These are phyloP conservation scores for Solanum chmielewskii DNA, from an alignment of 257 asterid genomes.

Conservation along the genomic window DNA sequence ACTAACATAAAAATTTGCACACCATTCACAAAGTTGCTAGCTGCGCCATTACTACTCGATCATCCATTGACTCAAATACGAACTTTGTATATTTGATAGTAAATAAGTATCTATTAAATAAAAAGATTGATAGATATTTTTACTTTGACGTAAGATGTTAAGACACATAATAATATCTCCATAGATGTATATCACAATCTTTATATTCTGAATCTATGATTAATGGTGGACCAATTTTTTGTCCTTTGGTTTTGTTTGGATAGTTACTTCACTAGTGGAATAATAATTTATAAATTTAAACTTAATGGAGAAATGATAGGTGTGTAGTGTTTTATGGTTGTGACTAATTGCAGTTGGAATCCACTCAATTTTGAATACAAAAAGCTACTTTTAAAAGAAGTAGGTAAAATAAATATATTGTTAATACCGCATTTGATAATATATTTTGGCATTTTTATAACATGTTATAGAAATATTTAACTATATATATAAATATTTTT, in stretches of 20 bases:
- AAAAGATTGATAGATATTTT: background rate
- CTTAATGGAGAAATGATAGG: background rate
- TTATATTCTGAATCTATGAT: background rate
- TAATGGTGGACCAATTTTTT: background rate
- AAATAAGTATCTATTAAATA: background rate
- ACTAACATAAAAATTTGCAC: too few species aligned
- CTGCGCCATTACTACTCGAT: too few species aligned
- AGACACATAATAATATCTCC: rapidly evolving
- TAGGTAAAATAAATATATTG: background rate
- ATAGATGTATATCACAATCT: rapidly evolving
- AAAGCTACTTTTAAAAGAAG: background rate
- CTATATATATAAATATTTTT: too few species aligned
- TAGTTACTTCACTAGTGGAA: background rate
- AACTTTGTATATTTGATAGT: too few species aligned
- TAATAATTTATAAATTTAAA: background rate
- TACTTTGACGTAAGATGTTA: background rate
- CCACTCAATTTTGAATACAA: background rate
- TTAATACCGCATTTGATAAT: background rate
- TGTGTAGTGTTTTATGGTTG: background rate
- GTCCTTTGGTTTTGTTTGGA: background rate
- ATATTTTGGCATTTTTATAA: background rate
- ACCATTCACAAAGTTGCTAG: too few species aligned
- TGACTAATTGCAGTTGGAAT: background rate
- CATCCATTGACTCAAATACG: too few species aligned
- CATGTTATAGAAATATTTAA: too few species aligned